Evolutionary conservation across 2,329 filamentous ascomycete genomes (phyloP).

Genomic region (Nothomitra cinnamomea): DNA sequence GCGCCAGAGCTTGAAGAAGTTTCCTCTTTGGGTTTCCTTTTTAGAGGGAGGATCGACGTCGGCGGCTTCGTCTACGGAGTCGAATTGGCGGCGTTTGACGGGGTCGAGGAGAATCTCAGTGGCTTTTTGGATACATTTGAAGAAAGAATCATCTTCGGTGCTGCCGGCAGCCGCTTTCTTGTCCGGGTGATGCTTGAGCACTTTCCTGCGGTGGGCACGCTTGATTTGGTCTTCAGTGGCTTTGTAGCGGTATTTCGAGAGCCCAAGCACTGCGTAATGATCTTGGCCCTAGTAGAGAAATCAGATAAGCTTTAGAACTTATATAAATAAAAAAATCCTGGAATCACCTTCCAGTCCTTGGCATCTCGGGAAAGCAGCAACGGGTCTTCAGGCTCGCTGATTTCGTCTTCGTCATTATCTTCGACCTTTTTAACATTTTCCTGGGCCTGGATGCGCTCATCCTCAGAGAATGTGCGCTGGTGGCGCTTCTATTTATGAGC

Average conservation of each 20-base stretch:
- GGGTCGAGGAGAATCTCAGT: slow-evolving; percentile 88
- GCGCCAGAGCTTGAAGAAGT: slow-evolving; percentile 92
- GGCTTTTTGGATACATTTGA: slow-evolving; percentile 99
- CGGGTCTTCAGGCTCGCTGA: slow-evolving; percentile 85
- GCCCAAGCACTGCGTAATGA: slow-evolving; percentile 89
- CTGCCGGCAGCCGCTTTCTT: slow-evolving; percentile 89
- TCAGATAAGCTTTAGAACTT: neutral
- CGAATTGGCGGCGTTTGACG: slow-evolving; percentile 81
- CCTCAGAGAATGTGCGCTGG: slow-evolving; percentile 95
- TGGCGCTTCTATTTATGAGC: slow-evolving; percentile 46
- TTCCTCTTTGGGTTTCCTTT: slow-evolving; percentile 71
- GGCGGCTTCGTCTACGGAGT: slow-evolving; percentile 87
- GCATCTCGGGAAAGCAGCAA: slow-evolving; percentile 84
- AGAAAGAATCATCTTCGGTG: slow-evolving; percentile 91
- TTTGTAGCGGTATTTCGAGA: slow-evolving; percentile 80
- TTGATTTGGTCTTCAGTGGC: slow-evolving; percentile 98
- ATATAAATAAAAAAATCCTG: neutral
- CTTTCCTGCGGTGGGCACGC: slow-evolving; percentile 97
- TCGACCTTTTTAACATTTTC: slow-evolving; percentile 92
- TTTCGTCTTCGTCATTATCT: slow-evolving; percentile 74
- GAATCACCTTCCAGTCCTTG: slow-evolving; percentile 92
- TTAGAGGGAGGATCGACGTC: slow-evolving; percentile 85
- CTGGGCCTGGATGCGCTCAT: slow-evolving; percentile 92
- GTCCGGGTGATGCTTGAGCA: slow-evolving; percentile 95
- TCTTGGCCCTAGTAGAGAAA: slow-evolving; percentile 54